These are phyloP conservation scores for Syzygium grande DNA, from an alignment of 345 rosid species.

Conservation along the genomic window DNA sequence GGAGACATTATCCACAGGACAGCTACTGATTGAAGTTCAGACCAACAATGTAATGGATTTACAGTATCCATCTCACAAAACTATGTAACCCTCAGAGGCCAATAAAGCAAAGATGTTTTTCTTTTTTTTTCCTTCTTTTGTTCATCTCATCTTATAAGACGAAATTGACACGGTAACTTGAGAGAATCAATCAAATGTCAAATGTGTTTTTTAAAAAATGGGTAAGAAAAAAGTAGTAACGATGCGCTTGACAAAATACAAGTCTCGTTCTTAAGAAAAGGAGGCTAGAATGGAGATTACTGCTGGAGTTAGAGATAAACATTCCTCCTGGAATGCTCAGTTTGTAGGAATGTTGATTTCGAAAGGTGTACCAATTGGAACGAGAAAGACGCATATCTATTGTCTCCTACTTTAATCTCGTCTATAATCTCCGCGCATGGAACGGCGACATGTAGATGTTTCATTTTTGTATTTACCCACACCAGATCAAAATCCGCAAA, in stretches of 20 bases:
- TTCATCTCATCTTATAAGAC: not conserved
- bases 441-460: not conserved
- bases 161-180: not conserved
- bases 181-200: not conserved
- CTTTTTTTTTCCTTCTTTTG: not conserved
- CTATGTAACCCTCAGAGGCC: not conserved
- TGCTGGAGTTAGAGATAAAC: not conserved
- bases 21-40: not conserved
- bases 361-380: not conserved
- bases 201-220: not conserved
- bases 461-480: not conserved
- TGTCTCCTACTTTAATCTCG: not conserved
- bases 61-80: not conserved
- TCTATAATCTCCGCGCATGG: not conserved
- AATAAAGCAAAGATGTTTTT: not conserved
- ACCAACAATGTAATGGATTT: not conserved
- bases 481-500: no score
- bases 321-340: not conserved
- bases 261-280: not conserved
- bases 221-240: not conserved
- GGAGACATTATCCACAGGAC: not conserved
- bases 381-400: not conserved
- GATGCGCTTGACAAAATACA: not conserved
- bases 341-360: not conserved
- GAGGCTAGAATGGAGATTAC: not conserved